A percentile compares a stretch with the other conserved stretches of the same genome.
These are phyloP conservation scores for Tetrahymena elliotti DNA, from an alignment of 73 alveolate species.

Conservation along the genomic window DNA sequence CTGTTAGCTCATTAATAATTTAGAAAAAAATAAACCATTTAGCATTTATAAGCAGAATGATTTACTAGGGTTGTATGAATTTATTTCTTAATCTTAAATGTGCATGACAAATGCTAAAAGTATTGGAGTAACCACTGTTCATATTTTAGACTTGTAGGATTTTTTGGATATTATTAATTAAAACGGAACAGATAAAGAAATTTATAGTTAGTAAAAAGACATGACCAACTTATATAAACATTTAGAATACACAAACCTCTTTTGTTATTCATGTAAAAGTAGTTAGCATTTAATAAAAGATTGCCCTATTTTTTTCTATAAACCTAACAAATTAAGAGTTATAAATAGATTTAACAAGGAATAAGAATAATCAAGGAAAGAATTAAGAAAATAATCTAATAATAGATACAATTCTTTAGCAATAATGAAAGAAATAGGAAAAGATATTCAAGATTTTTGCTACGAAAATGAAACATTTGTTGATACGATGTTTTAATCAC, in stretches of 20 bases:
- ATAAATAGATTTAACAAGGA: background rate
- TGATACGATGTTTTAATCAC: background rate
- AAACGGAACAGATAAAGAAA: background rate
- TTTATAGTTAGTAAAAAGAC: background rate
- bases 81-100: background rate
- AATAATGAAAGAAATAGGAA: background rate
- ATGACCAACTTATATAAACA: background rate
- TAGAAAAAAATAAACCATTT: background rate
- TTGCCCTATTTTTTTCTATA: background rate
- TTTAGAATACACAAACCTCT: background rate
- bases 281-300: background rate
- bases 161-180: background rate
- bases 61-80: background rate
- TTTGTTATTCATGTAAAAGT: background rate
- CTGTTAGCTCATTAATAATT: background rate
- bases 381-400: background rate
- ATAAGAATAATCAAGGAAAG: background rate
- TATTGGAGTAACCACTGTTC: background rate
- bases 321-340: background rate
- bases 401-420: background rate
- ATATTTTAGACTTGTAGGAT: background rate
- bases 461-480: background rate
- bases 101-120: background rate
- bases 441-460: background rate
- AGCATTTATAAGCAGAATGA: background rate